phyloP scores from a whole-genome alignment of 1,284 basidiomycete species.

The Trametes versicolor region DNA sequence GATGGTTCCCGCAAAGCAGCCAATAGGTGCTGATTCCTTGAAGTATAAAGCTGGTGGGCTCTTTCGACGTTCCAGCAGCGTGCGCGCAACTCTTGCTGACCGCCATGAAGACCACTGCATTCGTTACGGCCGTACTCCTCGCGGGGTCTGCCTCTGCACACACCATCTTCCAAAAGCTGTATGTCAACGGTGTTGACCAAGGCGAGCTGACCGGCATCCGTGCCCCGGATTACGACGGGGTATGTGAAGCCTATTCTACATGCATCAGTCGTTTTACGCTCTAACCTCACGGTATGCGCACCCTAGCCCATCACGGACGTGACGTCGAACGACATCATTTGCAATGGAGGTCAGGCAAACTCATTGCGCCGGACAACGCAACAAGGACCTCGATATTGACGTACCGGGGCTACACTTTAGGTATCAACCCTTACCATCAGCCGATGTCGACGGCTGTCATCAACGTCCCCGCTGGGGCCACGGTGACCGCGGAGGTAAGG shows the following conservation, averaged over 20 bases:
- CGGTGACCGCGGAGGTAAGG: conserved; percentile 55
- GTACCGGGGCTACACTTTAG: background rate
- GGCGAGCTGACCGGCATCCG: conserved; percentile 50
- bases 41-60: background rate
- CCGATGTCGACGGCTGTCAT: conserved; percentile 62
- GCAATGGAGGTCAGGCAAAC: conserved; percentile 55
- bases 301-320: conserved; percentile 62
- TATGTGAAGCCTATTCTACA: conserved; percentile 2
- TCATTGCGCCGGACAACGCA: background rate
- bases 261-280: background rate
- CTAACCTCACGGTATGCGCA: background rate
- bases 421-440: conserved; percentile 66
- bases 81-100: background rate
- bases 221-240: conserved; percentile 47
- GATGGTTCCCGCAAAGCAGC: background rate
- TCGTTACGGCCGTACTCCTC: conserved; percentile 39
- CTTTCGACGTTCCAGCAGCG: too few relatives aligned
- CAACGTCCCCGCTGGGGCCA: conserved; percentile 58
- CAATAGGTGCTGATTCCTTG: background rate
- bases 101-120: conserved; percentile 19
- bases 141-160: conserved; percentile 43
- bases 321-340: conserved; percentile 64
- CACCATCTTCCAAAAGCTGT: conserved; percentile 50
- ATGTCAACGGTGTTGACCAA: conserved; percentile 52
- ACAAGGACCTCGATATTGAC: background rate